Evolutionary conservation across 1,284 basidiomycete species (phyloP).

Genomic region (Cryptococcus sp.): DNA sequence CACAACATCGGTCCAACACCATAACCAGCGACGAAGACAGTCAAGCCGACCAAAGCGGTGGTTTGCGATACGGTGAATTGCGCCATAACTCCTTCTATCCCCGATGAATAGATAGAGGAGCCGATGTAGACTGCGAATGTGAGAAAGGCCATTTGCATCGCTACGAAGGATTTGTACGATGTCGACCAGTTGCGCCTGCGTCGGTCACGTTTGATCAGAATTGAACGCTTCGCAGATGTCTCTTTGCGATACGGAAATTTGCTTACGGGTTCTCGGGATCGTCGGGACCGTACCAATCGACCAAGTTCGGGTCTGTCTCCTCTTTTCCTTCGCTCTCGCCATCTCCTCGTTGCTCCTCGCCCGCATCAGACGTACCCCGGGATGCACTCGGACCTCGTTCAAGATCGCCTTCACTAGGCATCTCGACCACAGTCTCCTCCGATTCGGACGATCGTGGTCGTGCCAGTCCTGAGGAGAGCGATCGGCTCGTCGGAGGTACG

Average conservation of each 20-base stretch:
- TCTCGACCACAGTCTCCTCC: conserved; percentile 7
- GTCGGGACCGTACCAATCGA: conserved; percentile 26
- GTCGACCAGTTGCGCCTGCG: conserved; percentile 18
- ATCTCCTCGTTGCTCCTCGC: conserved; percentile 1
- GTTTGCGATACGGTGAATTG: conserved; percentile 26
- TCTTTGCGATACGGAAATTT: not conserved
- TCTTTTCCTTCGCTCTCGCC: conserved; percentile 9
- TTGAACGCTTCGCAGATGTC: too few species aligned
- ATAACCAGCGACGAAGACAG: conserved; percentile 34
- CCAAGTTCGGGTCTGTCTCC: conserved; percentile 17
- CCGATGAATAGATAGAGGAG: conserved; percentile 61
- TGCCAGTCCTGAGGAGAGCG: not conserved
- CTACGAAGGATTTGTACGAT: conserved; percentile 23
- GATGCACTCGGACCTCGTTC: not conserved
- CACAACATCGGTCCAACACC: conserved; percentile 35
- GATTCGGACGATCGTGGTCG: conserved; percentile 7
- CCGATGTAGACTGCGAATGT: conserved; percentile 63
- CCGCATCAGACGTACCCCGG: not conserved
- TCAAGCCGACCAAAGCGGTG: conserved; percentile 17
- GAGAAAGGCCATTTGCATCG: conserved; percentile 25
- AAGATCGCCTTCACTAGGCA: not conserved
- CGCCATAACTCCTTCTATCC: conserved; percentile 45
- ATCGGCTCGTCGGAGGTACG: too few species aligned
- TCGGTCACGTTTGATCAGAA: not conserved
- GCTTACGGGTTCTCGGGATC: conserved; percentile 27